Conservation (phyloP, 2,329 filamentous ascomycete species). For the Diaporthe citrichinensis region DNA sequence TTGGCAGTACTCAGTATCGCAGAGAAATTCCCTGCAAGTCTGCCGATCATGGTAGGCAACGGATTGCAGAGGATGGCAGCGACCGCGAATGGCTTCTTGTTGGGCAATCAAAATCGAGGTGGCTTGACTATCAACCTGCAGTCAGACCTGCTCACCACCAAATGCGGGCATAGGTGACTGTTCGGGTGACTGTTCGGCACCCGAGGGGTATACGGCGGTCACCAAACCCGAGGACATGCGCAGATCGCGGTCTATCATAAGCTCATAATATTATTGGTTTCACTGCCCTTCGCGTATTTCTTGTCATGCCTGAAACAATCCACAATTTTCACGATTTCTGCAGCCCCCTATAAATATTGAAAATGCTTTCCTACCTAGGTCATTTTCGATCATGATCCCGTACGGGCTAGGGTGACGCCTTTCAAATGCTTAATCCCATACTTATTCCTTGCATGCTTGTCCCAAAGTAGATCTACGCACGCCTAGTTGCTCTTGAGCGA, state of each 20-base stretch:
- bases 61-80: not conserved
- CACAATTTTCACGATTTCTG: not conserved
- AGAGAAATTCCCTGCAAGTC: not conserved
- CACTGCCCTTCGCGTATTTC: not conserved
- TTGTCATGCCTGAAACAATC: not conserved
- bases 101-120: not conserved
- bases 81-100: not conserved
- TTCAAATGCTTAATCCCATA: not conserved
- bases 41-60: not conserved
- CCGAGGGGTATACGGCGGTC: not conserved
- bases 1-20: not conserved
- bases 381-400: not conserved
- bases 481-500: constrained; percentile 51
- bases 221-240: not conserved
- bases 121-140: not conserved
- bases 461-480: not conserved
- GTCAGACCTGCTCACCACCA: not conserved
- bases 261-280: not conserved
- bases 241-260: not conserved
- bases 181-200: not conserved
- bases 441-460: not conserved
- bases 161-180: not conserved
- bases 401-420: not conserved
- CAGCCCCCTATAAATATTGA: not conserved
- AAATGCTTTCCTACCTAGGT: not conserved